Percentiles rank a stretch among this genome's conserved stretches.
Evolutionary conservation across 1,284 basidiomycete genomes (phyloP).

Genomic region (Leccinum pachyderme): DNA sequence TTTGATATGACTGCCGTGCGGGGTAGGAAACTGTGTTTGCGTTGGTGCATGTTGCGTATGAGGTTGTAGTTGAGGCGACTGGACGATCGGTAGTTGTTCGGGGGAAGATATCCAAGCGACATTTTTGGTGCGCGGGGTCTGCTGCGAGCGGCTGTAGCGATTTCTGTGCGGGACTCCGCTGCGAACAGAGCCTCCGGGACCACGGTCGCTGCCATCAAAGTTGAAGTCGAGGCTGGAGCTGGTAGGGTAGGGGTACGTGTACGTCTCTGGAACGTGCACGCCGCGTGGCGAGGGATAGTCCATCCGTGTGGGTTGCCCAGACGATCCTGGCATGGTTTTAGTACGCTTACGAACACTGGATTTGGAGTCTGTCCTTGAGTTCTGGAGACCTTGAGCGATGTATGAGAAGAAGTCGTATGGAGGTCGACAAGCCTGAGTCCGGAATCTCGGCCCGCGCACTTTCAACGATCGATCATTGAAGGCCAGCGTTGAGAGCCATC

Average conservation of each 20-base stretch:
- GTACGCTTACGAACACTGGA: not conserved
- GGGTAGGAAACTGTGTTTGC: not conserved
- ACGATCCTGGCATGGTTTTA: not conserved
- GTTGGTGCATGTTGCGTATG: not conserved
- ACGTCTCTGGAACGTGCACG: slow-evolving; percentile 22
- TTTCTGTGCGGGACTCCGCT: slow-evolving; percentile 12
- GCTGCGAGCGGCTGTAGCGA: slow-evolving; percentile 24
- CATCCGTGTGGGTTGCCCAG: not conserved
- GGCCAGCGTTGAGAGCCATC: too few species aligned
- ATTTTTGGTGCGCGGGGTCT: slow-evolving; percentile 22
- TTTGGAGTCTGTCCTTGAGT: not conserved
- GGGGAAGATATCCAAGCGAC: slow-evolving; percentile 25
- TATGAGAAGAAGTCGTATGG: not conserved
- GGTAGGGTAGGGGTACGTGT: not conserved
- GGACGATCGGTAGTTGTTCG: slow-evolving; percentile 8
- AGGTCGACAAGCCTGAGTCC: too few species aligned
- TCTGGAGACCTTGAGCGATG: not conserved
- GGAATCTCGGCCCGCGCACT: not conserved
- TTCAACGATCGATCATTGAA: not conserved
- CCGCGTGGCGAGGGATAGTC: slow-evolving; percentile 27
- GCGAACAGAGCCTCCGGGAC: not conserved
- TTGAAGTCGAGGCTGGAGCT: slow-evolving; percentile 8
- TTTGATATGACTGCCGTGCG: not conserved
- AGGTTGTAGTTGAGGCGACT: not conserved
- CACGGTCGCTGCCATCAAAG: not conserved